Evolutionary conservation across 2,329 filamentous ascomycete genomes (phyloP), one percentile per base, ranked within the genome.

Genomic region (Teratosphaeria gauchensis): DNA sequence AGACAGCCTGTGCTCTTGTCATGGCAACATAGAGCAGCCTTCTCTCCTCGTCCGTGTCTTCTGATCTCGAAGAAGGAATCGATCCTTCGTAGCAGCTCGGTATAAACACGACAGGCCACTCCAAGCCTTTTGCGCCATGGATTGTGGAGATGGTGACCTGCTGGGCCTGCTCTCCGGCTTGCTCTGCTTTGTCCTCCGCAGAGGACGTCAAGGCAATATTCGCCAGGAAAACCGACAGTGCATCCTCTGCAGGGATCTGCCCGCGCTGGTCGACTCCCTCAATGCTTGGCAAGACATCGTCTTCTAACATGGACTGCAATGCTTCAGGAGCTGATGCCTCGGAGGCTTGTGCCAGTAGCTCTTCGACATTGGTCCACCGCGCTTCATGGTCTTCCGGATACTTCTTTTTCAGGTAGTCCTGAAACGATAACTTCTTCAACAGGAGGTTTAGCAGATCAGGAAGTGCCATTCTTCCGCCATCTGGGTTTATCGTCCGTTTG

Each of bases 91-190:
- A 96, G 30, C 90, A 87, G 1, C 89, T 89, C 5, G 94, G 92
- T 16, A 97, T 85, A 71, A 97, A 97, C 0, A 97, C 90, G 1
- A 96, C 81, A 0, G 92, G 92, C 94, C 94, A 99, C 72, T 99
- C 92, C 0, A 99, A 79, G 2, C 92, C 92, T 73, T 99, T 99
- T 2, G 92, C 90, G 0, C 92, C 91, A 71, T 99, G 92, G 11
- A 99, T 96, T 0, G 92, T 99, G 5, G 91, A 96, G 28, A 99
- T 90, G 0, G 92, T 96, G 21, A 97, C 84, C 65, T 89, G 80
- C 38, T 74, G 68, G 1, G 73, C 82, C 31, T 78, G 78, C 56
- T 82, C 80, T 24, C 79, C 78, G 2, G 81, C 78, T 2, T 82
- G 79, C 9, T 83, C 80, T 28, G 84, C 82, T 19, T 82, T 83